phyloP scores from a whole-genome alignment of 1,284 basidiomycete species.

The Rhodotorula sp. region DNA sequence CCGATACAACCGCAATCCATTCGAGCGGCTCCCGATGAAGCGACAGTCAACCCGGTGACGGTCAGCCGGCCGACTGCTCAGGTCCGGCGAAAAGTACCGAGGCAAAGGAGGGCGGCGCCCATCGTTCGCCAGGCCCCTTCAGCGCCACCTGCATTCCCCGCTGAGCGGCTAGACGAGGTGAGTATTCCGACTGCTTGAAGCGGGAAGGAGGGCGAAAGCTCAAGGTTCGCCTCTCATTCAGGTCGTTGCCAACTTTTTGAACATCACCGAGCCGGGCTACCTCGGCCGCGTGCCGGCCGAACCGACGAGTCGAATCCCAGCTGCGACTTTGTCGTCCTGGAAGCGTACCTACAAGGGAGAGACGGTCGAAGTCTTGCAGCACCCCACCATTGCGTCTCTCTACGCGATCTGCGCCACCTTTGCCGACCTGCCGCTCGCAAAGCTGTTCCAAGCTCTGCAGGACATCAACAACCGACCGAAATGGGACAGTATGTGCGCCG shows the following conservation, averaged over 20 bases:
- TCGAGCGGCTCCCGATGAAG: background rate
- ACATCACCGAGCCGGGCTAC: slow-evolving; percentile 25
- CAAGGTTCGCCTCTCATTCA: background rate
- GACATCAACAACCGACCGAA: slow-evolving; percentile 22
- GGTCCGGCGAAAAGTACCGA: background rate
- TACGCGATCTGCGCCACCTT: slow-evolving; percentile 39
- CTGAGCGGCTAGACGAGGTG: slow-evolving; percentile 28
- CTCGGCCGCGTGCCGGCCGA: slow-evolving; percentile 13
- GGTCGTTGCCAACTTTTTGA: slow-evolving; percentile 32
- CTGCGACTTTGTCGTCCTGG: slow-evolving; percentile 23
- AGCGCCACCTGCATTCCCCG: slow-evolving; percentile 14
- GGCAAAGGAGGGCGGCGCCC: background rate
- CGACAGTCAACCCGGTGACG: no score
- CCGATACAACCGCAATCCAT: background rate
- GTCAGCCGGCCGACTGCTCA: background rate
- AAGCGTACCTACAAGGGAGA: slow-evolving; percentile 14
- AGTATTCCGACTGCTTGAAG: background rate
- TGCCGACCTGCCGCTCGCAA: slow-evolving; percentile 36
- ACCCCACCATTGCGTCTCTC: slow-evolving; percentile 25
- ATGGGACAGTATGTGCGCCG: slow-evolving; percentile 39
- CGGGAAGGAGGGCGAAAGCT: background rate
- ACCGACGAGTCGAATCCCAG: slow-evolving; percentile 15
- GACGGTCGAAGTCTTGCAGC: slow-evolving; percentile 24
- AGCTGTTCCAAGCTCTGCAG: slow-evolving; percentile 39
- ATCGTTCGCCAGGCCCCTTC: no score